Base-by-base conservation (phyloP, 2,329 filamentous ascomycete species). In the Colletotrichum theobromicola region DNA sequence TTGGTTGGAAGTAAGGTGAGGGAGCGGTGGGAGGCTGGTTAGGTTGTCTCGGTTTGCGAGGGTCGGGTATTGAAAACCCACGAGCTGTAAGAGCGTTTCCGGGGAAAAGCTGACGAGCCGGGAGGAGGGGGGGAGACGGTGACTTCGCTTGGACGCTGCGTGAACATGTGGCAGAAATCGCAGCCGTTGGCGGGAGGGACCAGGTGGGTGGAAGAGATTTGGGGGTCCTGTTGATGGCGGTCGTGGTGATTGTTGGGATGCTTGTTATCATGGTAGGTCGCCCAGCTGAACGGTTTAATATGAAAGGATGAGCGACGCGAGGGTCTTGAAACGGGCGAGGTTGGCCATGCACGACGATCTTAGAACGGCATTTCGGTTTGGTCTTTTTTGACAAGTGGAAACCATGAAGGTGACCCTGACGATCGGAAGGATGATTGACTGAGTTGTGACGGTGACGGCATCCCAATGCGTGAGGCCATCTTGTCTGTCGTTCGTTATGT, bases 231-330 rank as follows among this genome's bases (percentile, higher is more conserved):
- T 46, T 46, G 42, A 21, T n/a, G 3, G 42, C n/a, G 42, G 5
- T 21, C 18, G 13, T 46, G 42, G 42, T 46, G 42, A 10, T 46
- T 26, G 28, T 35, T 34, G 58, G 42, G 65, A n/a, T 37, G 63
- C 53, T 21, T 21, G 21, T 35, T 50, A 69, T 42, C n/a, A 37
- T 46, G 60, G 35, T 42, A 26, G 67, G 50, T 15, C 57, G 35
- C 67, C 67, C 71, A 28, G 37, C 71, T 46, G 62, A 61, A 65
- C 53, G 60, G 67, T 53, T 58, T 42, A 53, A 66, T 66, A 24
- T 65, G 62, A 62, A 74, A 74, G 61, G 72, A 67, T 55, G 57
- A 71, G 68, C n/a, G 55, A 67, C 63, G 72, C 62, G 68, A 72
- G 42, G 57, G 26, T 32, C 46, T 70, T 72, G 72, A 74, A 74